phyloP scores from a whole-genome alignment of 257 asterid genomes.

The Solanum corneliomulleri region DNA sequence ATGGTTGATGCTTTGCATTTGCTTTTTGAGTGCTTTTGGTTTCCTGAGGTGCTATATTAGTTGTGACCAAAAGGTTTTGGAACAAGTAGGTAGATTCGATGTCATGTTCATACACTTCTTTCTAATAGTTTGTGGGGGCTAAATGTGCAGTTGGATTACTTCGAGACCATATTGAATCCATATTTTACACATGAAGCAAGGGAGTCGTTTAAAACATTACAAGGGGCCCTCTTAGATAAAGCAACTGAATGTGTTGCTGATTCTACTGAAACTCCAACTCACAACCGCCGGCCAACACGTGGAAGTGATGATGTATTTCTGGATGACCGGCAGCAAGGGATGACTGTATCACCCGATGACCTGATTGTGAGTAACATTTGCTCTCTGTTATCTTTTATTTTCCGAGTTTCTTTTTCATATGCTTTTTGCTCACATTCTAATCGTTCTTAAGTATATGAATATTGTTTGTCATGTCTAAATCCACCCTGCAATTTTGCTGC shows the following conservation, averaged over 20 bases:
- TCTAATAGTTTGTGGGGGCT: neutral
- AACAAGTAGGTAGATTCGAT: neutral
- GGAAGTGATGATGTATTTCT: slow-evolving; percentile 77
- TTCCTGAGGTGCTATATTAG: neutral
- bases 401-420: neutral
- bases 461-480: neutral
- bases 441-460: neutral
- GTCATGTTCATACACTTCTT: neutral
- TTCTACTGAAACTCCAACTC: slow-evolving; percentile 77
- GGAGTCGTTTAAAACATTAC: slow-evolving; percentile 81
- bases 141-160: slow-evolving; percentile 84
- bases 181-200: slow-evolving; percentile 91
- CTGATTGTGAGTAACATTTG: slow-evolving; percentile 22
- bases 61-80: neutral
- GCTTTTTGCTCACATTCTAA: neutral
- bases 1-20: neutral
- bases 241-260: slow-evolving; percentile 75
- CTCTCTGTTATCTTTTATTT: neutral
- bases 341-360: slow-evolving; percentile 88
- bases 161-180: slow-evolving; percentile 90
- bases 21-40: neutral
- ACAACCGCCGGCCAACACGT: slow-evolving; percentile 86
- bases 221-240: slow-evolving; percentile 80
- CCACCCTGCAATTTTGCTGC: neutral
- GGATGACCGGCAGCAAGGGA: slow-evolving; percentile 76